Base-by-base conservation (phyloP, 2,329 filamentous ascomycete genomes). In the Xylariaceae sp. region DNA sequence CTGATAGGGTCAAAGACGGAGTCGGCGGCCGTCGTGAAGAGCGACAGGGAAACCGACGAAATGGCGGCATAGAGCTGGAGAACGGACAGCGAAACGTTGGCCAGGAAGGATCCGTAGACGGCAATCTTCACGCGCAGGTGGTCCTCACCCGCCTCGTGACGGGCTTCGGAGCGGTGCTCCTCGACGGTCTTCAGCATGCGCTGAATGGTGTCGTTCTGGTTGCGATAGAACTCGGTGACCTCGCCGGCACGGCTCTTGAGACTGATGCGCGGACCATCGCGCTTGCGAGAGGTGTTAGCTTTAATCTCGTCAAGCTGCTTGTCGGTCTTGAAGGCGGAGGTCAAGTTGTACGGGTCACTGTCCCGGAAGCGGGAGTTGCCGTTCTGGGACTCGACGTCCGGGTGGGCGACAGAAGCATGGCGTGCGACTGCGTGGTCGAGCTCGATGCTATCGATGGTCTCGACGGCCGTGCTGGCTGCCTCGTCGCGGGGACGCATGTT, bases 21-120 rank as follows among this genome's bases (percentile, higher is more conserved):
- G 74, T 99, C 94, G 13, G 92, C 93, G 89, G 96, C 96, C 64
- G 93, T 99, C 13, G 94, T 97, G 77, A 97, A 97, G 51, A 99
- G 85, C 4, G 93, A 96, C 42, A 97, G 82, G n/a, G 92, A 97
- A 51, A 88, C 86, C 0, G 92, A 96, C 0, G 89, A 85, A 51
- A 90, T 83, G 62, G 94, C 94, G 49, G 88, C 94, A 72, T 95
- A 99, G 44, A 97, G 78, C 75, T 99, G 94, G 15, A 99, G 80
- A 3, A 81, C 80, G 0, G 92, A 86, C 4, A 99, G 81, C 34
- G 89, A 63, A 58, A 97, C 74, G 69, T 97, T 97, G 60, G 92
- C 93, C 1, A 77, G 83, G 67, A 97, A 90, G 44, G 83, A 86
- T 13, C 83, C 85, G 71, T 81, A 86, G 9, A 87, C 78, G 44